phyloP scores from a whole-genome alignment of 257 asterid species.

The Ilex asprella region DNA sequence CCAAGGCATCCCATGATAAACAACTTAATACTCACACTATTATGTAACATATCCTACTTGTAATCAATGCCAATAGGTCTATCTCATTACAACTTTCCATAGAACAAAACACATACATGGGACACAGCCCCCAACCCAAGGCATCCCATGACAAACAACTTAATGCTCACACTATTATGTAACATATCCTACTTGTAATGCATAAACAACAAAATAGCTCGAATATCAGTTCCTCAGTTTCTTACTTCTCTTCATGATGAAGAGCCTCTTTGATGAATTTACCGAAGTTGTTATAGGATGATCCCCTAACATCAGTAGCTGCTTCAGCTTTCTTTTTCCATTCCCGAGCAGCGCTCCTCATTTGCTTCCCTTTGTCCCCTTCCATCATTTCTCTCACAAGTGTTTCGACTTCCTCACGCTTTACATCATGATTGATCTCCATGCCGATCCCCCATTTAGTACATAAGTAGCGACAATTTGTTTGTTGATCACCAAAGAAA shows the following conservation, averaged over 20 bases:
- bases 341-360: not conserved
- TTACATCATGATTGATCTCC: not conserved
- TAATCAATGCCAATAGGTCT: too few species aligned
- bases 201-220: too few species aligned
- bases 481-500: not conserved
- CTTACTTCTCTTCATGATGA: not conserved
- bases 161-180: too few species aligned
- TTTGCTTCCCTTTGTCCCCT: not conserved
- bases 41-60: too few species aligned
- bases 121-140: too few species aligned
- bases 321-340: not conserved
- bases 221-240: too few species aligned
- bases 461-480: not conserved
- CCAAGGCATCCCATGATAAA: too few species aligned
- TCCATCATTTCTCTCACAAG: not conserved
- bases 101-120: too few species aligned
- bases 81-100: too few species aligned
- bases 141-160: too few species aligned
- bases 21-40: too few species aligned
- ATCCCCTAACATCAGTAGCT: not conserved
- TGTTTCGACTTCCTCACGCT: not conserved
- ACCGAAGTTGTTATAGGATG: not conserved
- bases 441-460: not conserved
- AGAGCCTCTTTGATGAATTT: not conserved
- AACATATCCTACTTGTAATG: too few species aligned